Conservation (phyloP, 2,329 filamentous ascomycete genomes). For the Capronia epimyces region DNA sequence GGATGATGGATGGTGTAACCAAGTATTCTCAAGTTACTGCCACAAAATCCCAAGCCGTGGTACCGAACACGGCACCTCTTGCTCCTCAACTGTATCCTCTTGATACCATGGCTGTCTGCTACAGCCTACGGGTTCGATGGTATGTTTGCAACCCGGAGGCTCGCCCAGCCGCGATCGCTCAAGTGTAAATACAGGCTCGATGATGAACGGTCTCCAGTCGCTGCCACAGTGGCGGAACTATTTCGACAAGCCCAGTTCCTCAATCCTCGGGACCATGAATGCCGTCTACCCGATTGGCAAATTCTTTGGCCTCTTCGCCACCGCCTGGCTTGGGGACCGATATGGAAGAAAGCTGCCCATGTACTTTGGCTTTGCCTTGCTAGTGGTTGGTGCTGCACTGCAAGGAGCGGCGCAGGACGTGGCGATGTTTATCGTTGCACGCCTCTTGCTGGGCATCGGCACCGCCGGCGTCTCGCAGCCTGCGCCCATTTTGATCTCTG, state of each 20-base stretch:
- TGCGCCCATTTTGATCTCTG: constrained; percentile 29
- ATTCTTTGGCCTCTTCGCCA: constrained; percentile 7
- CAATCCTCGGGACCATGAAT: constrained; percentile 14
- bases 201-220: constrained; percentile 46
- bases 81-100: constrained; percentile 42
- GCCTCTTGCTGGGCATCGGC: constrained; percentile 33
- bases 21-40: constrained; percentile 39
- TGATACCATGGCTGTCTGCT: constrained; percentile 43
- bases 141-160: background rate
- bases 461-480: constrained; percentile 30
- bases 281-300: constrained; percentile 15
- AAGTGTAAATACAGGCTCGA: constrained; percentile 32
- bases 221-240: constrained; percentile 40
- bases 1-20: too few species aligned
- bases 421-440: constrained; percentile 31
- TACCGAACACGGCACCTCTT: constrained; percentile 42
- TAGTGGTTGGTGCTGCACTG: constrained; percentile 12
- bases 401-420: constrained; percentile 31
- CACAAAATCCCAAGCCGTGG: constrained; percentile 41
- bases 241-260: constrained; percentile 17
- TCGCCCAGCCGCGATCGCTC: background rate
- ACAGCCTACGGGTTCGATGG: constrained; percentile 43
- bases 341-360: constrained; percentile 15
- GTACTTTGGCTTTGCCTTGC: constrained; percentile 7
- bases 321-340: constrained; percentile 9